Percentiles rank a stretch among this genome's conserved stretches.
These are phyloP conservation scores for Kwoniella pini DNA, from an alignment of 768 basidiomycete genomes.

Conservation along the genomic window DNA sequence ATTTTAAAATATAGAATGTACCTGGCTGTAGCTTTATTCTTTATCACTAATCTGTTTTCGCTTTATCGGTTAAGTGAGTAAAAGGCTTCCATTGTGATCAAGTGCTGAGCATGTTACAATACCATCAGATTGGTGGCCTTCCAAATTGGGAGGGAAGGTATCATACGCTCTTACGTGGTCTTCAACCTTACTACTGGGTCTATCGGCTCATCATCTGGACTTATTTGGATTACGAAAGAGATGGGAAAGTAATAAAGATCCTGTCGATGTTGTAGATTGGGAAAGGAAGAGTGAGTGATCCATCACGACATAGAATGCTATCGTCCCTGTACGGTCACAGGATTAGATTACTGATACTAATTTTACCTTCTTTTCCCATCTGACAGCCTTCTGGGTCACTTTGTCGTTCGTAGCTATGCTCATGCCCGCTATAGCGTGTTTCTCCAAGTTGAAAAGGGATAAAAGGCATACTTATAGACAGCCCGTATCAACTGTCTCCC, in stretches of 20 bases:
- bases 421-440: slow-evolving; percentile 56
- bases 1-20: slow-evolving; percentile 47
- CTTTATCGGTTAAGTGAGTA: slow-evolving; percentile 54
- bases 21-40: slow-evolving; percentile 57
- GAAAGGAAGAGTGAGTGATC: slow-evolving; percentile 49
- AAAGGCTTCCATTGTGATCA: not conserved
- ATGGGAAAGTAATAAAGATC: slow-evolving; percentile 27
- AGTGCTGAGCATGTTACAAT: not conserved
- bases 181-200: slow-evolving; percentile 39
- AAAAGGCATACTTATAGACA: slow-evolving; percentile 55
- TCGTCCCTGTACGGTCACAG: too few relatives aligned
- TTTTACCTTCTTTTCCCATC: not conserved
- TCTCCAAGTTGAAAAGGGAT: slow-evolving; percentile 56
- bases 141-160: slow-evolving; percentile 53
- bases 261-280: slow-evolving; percentile 48
- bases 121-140: slow-evolving; percentile 56
- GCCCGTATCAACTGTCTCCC: slow-evolving; percentile 49
- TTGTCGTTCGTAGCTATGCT: slow-evolving; percentile 54
- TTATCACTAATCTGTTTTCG: slow-evolving; percentile 58
- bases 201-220: slow-evolving; percentile 49
- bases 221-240: slow-evolving; percentile 43
- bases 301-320: too few relatives aligned
- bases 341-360: not conserved
- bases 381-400: slow-evolving; percentile 53
- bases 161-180: slow-evolving; percentile 56